Evolutionary conservation across 257 asterid species (phyloP), one percentile per base, ranked within the genome.

Genomic region (Ilex aquifolium): DNA sequence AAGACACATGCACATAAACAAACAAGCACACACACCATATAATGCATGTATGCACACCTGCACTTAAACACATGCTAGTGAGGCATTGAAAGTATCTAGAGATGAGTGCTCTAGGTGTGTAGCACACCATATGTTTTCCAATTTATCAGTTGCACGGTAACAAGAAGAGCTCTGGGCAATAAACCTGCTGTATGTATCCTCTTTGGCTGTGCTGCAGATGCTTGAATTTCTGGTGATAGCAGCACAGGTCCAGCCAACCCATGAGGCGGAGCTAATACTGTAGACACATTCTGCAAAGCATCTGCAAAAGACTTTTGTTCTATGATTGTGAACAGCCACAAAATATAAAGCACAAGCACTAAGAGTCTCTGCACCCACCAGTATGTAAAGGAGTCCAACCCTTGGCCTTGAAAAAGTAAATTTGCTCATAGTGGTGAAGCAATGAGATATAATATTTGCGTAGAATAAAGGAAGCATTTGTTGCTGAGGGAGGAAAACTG

Each of bases 381-480:
- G 79, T 21, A 14, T 84, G 61, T 13, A 77, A 58, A 64, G 85
- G 86, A 40, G 88, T 69, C 95, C 95, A 85, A 46, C 74, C 76
- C 65, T 79, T 76, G 12, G 90, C 96, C 72, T 82, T 80, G 44
- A 83, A 81, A 65, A 74, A 78, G 82, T 89, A 85, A 17, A 90
- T 79, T 66, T 86, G 95, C 59, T 89, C 97, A 40, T 83, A 92
- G 76, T 92, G 97, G 57, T 79, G 77, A 31, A 92, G 86, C 76
- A 92, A 69, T 0, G 95, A 82, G 42, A 78, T 53, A 46, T 87
- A 92, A 40, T 89, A 87, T 73, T 92, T 92, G 63, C 99, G 85
- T 27, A 92, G 90, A 67, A 92, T 75, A 21, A 79, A 92, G 8
- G 97, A 89, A 39, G 97, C 97, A 39, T 92, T 92, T 27, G 97